Percentiles rank a stretch among this genome's conserved stretches.
Conservation (phyloP, 495 filamentous ascomycete genomes). For the Talaromyces borbonicus region DNA sequence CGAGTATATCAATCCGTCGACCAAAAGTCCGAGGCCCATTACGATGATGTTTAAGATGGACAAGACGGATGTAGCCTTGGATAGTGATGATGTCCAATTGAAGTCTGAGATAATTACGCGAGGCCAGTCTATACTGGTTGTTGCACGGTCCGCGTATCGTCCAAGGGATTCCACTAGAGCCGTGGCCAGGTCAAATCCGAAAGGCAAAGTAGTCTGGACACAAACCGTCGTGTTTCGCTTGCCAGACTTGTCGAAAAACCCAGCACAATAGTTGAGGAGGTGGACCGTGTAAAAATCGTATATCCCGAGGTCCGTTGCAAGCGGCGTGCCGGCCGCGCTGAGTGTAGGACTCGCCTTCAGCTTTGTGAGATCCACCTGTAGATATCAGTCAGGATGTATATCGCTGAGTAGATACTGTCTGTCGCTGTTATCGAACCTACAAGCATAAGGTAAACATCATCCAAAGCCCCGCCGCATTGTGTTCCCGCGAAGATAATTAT, state of each 20-base stretch:
- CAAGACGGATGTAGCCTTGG: not conserved
- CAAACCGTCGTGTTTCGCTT: conserved; percentile 2
- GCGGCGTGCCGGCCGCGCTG: not conserved
- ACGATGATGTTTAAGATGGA: conserved; percentile 1
- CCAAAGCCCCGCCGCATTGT: conserved; percentile 3
- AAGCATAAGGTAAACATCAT: not conserved
- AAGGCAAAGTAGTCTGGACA: not conserved
- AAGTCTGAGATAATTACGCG: not conserved
- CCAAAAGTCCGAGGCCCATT: not conserved
- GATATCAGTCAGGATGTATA: not conserved
- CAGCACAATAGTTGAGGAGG: conserved; percentile 1
- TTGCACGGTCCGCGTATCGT: not conserved
- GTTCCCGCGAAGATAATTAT: conserved; percentile 4
- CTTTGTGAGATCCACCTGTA: not conserved
- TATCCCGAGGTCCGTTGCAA: not conserved
- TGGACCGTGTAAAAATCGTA: conserved; percentile 4
- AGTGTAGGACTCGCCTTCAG: not conserved
- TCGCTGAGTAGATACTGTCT: not conserved
- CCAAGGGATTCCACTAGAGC: not conserved
- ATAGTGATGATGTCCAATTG: not conserved
- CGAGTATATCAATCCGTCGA: not conserved
- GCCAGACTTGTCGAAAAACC: not conserved
- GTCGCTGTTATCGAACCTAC: not conserved
- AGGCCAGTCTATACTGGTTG: conserved; percentile 1
- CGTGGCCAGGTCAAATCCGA: not conserved